Conservation (phyloP, 805 yeast genomes). For the Deakozyma indianensis region DNA sequence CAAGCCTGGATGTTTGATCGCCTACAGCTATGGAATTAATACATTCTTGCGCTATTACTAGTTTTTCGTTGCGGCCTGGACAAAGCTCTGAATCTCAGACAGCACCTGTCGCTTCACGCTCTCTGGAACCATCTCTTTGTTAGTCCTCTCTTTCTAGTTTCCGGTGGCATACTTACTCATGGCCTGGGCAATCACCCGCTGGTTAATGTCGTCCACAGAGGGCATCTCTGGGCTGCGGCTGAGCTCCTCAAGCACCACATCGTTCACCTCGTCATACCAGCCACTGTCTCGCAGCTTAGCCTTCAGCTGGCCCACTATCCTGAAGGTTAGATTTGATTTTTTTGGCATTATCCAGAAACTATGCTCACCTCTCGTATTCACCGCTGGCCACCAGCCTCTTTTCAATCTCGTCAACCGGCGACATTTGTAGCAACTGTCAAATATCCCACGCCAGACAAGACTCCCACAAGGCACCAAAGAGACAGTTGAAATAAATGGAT, state of each 20-base stretch:
- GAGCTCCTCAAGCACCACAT: conserved; percentile 35
- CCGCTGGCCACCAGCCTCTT: conserved; percentile 62
- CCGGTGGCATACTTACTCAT: conserved; percentile 27
- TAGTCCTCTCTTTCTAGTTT: not conserved
- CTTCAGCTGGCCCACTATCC: conserved; percentile 30
- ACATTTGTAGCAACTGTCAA: not conserved
- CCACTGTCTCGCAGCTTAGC: conserved; percentile 61
- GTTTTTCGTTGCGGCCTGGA: not conserved
- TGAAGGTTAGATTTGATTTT: conserved; percentile 10
- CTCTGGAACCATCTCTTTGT: not conserved
- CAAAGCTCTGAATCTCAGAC: not conserved
- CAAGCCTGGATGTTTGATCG: too few relatives aligned
- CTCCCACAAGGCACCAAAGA: too few relatives aligned
- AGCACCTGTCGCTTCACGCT: not conserved
- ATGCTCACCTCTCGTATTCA: conserved; percentile 49
- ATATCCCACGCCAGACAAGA: not conserved
- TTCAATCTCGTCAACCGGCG: conserved; percentile 38
- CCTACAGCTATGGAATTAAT: too few relatives aligned
- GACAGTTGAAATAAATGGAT: too few relatives aligned
- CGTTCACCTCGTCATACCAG: conserved; percentile 68
- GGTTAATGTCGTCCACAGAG: conserved; percentile 38
- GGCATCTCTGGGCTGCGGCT: conserved; percentile 26
- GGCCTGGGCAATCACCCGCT: conserved; percentile 50
- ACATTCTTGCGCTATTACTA: too few relatives aligned
- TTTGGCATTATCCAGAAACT: not conserved